Conservation (phyloP, 495 filamentous ascomycete species). For the Xylaria acuta region DNA sequence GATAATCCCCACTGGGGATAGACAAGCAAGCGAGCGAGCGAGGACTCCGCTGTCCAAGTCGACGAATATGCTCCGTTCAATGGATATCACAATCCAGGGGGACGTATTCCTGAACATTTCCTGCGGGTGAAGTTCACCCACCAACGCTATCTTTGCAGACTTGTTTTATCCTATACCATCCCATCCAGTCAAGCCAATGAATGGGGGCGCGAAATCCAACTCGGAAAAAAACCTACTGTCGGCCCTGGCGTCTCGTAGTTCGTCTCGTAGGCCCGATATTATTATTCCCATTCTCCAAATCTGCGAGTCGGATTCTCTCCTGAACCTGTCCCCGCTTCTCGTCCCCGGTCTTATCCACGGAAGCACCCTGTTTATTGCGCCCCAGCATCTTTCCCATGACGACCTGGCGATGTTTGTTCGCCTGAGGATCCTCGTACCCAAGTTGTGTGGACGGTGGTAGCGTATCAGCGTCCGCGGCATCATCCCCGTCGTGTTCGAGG, state of each 20-base stretch:
- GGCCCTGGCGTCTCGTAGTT: conserved; percentile 27
- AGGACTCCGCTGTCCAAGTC: neutral
- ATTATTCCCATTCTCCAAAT: neutral
- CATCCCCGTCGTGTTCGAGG: conserved; percentile 15
- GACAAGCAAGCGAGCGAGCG: neutral
- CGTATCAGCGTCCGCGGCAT: conserved; percentile 29
- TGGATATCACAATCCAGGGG: neutral
- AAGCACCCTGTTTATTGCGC: conserved; percentile 18
- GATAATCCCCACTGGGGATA: neutral
- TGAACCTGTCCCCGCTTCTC: neutral
- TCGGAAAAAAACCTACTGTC: neutral
- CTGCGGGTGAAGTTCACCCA: neutral
- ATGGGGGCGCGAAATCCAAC: neutral
- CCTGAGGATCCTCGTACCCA: conserved; percentile 55
- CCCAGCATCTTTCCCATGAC: conserved; percentile 46
- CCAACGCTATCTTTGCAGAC: neutral
- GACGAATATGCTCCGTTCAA: neutral
- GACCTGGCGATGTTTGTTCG: conserved; percentile 38
- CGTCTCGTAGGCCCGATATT: conserved; percentile 23
- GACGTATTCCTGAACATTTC: neutral
- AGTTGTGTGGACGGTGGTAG: conserved; percentile 52
- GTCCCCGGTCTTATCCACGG: neutral
- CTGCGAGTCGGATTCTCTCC: conserved; percentile 5
- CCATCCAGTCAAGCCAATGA: neutral
- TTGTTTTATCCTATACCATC: neutral